Percentiles rank a stretch among this genome's conserved stretches.
phyloP scores from a whole-genome alignment of 2,329 filamentous ascomycete genomes.

The Sarocladium oryzae region DNA sequence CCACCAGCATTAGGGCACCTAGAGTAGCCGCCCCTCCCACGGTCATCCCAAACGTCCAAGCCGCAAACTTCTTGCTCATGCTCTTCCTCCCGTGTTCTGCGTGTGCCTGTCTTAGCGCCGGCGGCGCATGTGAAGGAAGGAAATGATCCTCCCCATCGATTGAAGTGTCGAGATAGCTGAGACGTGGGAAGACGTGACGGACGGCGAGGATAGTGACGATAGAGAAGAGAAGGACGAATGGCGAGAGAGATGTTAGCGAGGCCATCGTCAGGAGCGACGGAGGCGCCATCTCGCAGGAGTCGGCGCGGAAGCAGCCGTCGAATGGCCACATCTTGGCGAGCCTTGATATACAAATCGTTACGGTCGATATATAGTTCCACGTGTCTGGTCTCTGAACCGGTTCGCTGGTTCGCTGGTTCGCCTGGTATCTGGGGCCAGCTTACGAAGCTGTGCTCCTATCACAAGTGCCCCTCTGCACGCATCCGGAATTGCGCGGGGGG shows the following conservation, averaged over 20 bases:
- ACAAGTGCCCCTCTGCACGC: too few species aligned
- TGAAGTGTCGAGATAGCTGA: slow-evolving; percentile 25
- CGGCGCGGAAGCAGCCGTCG: slow-evolving; percentile 45
- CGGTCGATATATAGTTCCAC: too few species aligned
- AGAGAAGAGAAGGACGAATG: slow-evolving; percentile 66
- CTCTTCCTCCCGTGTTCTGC: slow-evolving; percentile 50
- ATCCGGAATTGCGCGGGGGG: too few species aligned
- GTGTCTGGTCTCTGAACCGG: too few species aligned
- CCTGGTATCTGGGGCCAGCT: too few species aligned
- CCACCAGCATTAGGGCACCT: slow-evolving; percentile 74
- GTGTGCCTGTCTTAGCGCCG: slow-evolving; percentile 50
- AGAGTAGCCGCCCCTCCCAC: slow-evolving; percentile 72
- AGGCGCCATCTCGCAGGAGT: slow-evolving; percentile 45
- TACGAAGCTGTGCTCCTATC: too few species aligned
- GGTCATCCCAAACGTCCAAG: slow-evolving; percentile 66
- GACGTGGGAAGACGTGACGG: slow-evolving; percentile 64
- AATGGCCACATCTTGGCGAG: slow-evolving; percentile 31
- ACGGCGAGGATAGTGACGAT: slow-evolving; percentile 56
- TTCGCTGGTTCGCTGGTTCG: too few species aligned
- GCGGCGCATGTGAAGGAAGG: slow-evolving; percentile 56
- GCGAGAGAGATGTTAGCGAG: slow-evolving; percentile 54
- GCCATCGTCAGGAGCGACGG: slow-evolving; percentile 35
- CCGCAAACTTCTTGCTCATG: slow-evolving; percentile 44
- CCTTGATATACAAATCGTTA: neutral
- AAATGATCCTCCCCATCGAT: slow-evolving; percentile 59